Evolutionary conservation across 306 rosid genomes (phyloP).

Genomic region (Cercis canadensis): DNA sequence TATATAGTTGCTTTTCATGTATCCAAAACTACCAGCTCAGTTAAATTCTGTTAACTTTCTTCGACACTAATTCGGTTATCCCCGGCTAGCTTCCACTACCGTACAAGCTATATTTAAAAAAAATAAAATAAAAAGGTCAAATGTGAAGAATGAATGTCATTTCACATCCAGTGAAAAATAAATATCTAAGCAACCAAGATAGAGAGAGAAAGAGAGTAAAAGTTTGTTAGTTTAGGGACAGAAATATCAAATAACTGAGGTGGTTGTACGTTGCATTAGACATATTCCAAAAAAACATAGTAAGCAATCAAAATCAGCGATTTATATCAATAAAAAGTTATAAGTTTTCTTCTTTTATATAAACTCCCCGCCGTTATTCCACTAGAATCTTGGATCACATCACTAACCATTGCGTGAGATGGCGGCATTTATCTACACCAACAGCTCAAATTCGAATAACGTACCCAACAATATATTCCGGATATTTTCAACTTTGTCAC

Average conservation of each 20-base stretch:
- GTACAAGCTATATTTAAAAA: too few species aligned
- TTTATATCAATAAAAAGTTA: not conserved
- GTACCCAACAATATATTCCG: too few species aligned
- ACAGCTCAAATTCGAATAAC: slow-evolving; percentile 20
- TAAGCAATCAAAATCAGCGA: slow-evolving; percentile 9
- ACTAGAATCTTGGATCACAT: slow-evolving; percentile 21
- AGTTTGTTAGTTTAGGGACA: not conserved
- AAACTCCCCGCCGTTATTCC: slow-evolving; percentile 16
- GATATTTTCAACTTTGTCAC: too few species aligned
- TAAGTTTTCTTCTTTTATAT: not conserved
- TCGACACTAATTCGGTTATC: too few species aligned
- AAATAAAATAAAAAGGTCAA: not conserved
- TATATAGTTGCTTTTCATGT: not conserved
- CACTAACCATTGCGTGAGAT: not conserved
- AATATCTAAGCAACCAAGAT: not conserved
- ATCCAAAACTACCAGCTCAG: too few species aligned
- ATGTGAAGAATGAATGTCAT: not conserved
- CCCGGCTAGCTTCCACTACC: too few species aligned
- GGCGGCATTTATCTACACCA: slow-evolving; percentile 13
- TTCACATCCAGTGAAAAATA: not conserved
- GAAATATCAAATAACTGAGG: not conserved
- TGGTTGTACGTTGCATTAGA: not conserved
- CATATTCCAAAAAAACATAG: not conserved
- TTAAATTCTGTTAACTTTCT: too few species aligned
- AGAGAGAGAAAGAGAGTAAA: not conserved